Percentiles rank a stretch among this genome's conserved stretches.
phyloP scores from a whole-genome alignment of 129 eudicot genomes.

The Saposhnikovia divaricata region DNA sequence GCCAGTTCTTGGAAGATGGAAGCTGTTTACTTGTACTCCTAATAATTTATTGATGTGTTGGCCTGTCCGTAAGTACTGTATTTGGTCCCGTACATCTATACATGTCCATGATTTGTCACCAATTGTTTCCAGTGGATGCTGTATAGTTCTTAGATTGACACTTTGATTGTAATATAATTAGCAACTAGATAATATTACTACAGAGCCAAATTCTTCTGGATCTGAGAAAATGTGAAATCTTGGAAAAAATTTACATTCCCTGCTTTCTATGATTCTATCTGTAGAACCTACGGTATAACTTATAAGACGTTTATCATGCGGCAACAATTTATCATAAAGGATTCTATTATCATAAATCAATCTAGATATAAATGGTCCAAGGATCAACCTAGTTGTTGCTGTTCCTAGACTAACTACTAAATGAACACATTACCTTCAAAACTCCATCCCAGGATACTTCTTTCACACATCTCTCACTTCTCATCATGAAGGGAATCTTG shows the following conservation, averaged over 20 bases:
- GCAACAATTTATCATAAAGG: neutral
- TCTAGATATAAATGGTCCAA: neutral
- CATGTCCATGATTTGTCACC: neutral
- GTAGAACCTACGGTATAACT: neutral
- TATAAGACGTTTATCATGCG: neutral
- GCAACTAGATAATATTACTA: neutral
- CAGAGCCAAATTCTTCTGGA: neutral
- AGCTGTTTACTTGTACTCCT: neutral
- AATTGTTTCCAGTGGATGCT: neutral
- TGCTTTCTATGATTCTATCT: neutral
- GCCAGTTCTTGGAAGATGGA: neutral
- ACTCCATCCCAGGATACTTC: conserved; percentile 16
- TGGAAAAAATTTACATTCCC: neutral
- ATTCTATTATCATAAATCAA: neutral
- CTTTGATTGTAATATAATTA: neutral
- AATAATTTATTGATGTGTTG: neutral
- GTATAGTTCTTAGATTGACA: neutral
- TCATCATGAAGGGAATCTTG: neutral
- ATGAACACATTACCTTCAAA: neutral
- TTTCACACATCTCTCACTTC: neutral
- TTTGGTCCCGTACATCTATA: neutral
- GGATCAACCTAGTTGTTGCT: neutral
- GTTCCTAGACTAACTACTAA: neutral
- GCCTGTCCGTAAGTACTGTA: neutral
- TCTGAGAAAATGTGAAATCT: neutral